phyloP scores from a whole-genome alignment of 306 rosid genomes.

The Ormosia emarginata region DNA sequence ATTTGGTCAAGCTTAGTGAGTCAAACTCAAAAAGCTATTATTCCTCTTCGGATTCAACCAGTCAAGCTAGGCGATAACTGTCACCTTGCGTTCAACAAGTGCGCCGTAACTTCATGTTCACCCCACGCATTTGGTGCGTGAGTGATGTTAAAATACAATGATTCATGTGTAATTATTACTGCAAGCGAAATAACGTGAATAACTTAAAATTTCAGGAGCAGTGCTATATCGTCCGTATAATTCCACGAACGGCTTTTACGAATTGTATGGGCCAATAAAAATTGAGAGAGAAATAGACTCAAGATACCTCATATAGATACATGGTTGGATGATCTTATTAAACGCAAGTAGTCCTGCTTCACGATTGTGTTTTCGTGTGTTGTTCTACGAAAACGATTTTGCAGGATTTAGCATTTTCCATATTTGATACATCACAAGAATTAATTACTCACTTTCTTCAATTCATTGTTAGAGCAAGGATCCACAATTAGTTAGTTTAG shows the following conservation, averaged over 20 bases:
- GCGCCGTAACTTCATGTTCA: background rate
- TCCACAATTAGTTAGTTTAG: no score
- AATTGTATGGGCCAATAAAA: no score
- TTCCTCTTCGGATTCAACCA: background rate
- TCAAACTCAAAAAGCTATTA: background rate
- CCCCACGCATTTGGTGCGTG: background rate
- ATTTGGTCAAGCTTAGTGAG: slow-evolving; percentile 1
- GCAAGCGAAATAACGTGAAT: background rate
- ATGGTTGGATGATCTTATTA: no score
- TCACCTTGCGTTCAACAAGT: background rate
- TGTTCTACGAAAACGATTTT: no score
- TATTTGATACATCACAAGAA: background rate
- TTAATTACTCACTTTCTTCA: background rate
- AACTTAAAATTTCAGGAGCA: no score
- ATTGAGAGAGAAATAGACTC: no score
- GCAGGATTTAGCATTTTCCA: no score
- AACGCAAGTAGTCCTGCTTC: no score
- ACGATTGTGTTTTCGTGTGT: no score
- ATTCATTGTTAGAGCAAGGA: background rate
- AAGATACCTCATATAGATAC: no score
- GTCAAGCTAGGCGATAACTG: background rate
- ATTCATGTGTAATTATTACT: background rate
- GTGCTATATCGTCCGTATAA: no score
- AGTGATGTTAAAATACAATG: background rate
- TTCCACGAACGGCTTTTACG: no score